Conservation (phyloP, 176 grass and related monocot genomes). For the Ananas comosus region DNA sequence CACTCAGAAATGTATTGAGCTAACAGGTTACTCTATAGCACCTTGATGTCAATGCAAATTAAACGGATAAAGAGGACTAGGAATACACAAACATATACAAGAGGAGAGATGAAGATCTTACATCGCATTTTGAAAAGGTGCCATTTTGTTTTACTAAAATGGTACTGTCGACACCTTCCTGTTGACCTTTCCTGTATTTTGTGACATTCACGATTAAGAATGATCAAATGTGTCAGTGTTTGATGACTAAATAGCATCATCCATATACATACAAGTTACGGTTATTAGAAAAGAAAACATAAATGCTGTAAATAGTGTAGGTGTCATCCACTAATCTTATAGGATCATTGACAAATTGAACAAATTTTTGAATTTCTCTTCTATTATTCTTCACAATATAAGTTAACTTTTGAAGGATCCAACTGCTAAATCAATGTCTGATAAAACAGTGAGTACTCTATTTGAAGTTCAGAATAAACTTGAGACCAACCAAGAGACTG, state of each 20-base stretch:
- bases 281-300: background rate
- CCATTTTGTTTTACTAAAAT: background rate
- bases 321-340: background rate
- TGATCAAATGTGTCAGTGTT: background rate
- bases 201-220: background rate
- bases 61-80: background rate
- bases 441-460: too few relatives aligned
- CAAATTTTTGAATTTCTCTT: background rate
- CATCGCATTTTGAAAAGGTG: constrained; percentile 1
- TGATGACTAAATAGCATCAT: background rate
- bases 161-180: constrained; percentile 2
- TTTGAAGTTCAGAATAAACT: too few relatives aligned
- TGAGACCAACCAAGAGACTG: too few relatives aligned
- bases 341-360: background rate
- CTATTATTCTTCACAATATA: background rate
- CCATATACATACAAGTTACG: background rate
- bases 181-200: constrained; percentile 9
- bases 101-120: constrained; percentile 5
- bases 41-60: background rate
- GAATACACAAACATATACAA: background rate
- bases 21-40: too few relatives aligned
- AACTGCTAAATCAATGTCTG: too few relatives aligned
- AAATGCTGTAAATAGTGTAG: background rate
- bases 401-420: background rate
- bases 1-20: too few relatives aligned